Percentiles rank a stretch among this genome's conserved stretches.
phyloP scores from a whole-genome alignment of 305 asterid species.

The Stenogyne calaminthoides region DNA sequence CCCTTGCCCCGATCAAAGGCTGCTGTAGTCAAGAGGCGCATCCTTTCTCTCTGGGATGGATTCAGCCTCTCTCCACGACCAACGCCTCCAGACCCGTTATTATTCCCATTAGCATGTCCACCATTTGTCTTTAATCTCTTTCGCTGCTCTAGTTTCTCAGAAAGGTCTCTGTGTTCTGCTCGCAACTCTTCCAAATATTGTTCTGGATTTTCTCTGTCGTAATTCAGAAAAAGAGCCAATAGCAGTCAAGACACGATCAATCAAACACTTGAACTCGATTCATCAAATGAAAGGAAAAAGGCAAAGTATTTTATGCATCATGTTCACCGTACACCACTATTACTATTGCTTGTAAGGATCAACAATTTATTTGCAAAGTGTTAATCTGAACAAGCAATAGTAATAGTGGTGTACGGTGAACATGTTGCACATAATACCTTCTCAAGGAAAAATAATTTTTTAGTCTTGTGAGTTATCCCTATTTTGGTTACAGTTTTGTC shows the following conservation, averaged over 20 bases:
- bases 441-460: too few species aligned
- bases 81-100: slow-evolving; percentile 80
- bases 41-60: slow-evolving; percentile 91
- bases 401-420: too few species aligned
- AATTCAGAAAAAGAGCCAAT: slow-evolving; percentile 5
- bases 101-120: slow-evolving; percentile 69
- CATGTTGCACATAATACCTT: too few species aligned
- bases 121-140: slow-evolving; percentile 81
- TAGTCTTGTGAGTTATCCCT: too few species aligned
- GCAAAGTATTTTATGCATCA: too few species aligned
- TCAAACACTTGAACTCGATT: neutral
- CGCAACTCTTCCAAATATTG: slow-evolving; percentile 85
- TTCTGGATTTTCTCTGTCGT: slow-evolving; percentile 81
- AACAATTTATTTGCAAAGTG: too few species aligned
- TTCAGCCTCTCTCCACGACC: slow-evolving; percentile 97
- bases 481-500: too few species aligned
- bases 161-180: slow-evolving; percentile 70
- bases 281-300: neutral
- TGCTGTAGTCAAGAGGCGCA: slow-evolving; percentile 95
- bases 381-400: too few species aligned
- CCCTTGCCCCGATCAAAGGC: slow-evolving; percentile 99
- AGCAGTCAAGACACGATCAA: neutral
- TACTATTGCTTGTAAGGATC: too few species aligned
- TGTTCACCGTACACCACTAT: too few species aligned
- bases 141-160: slow-evolving; percentile 85